Base-by-base conservation (phyloP, 1,139 yeast genomes). In the Debaryomycetaceae sp. region DNA sequence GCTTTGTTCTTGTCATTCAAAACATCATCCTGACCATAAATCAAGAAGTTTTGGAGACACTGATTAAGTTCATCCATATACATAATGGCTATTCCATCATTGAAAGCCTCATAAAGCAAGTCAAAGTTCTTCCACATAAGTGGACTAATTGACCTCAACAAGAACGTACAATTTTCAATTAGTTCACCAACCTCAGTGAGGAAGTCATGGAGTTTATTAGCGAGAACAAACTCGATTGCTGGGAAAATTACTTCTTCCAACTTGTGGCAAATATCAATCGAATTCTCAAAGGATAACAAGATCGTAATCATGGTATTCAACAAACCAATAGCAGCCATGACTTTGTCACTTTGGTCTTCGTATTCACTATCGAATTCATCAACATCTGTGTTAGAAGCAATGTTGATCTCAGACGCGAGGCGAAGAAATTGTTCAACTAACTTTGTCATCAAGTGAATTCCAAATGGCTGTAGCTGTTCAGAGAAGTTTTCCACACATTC, bases 401-500 rank as follows among this genome's bases (percentile, higher is more conserved):
- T 95, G 45, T 80, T 74, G 38, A 88, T 67, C 53, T 90, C 97
- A 36, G 69, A 67, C 1, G 89, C 83, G 36, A 90, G 65, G 56
- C 87, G 78, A 76, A 89, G 66, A 56, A 90, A 84, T 62, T 91
- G 97, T 49, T 84, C 86, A 27, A 85, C 83, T 54, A 93, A 70
- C 57, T 86, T 90, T 36, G 75, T 76, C 78, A 91, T 89, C 56
- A 93, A 74, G 53, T 88, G 95, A 38, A 87, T 83, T 6, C 98
- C 97, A 66, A 91, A 93, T 29, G 99, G 98, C 54, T 91, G 95
- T 52, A 93, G 72, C 63, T 91, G 96, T 53, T 84, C 88, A 4
- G 96, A 78, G 63, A 86, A 93, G 46, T 80, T 82, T 58, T 91
- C 97, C 23, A 93, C 98, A 62, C 95, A 85, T 56, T 91, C 97